Conservation (phyloP, 2,329 filamentous ascomycete genomes). For the Fonsecaea multimorphosa region DNA sequence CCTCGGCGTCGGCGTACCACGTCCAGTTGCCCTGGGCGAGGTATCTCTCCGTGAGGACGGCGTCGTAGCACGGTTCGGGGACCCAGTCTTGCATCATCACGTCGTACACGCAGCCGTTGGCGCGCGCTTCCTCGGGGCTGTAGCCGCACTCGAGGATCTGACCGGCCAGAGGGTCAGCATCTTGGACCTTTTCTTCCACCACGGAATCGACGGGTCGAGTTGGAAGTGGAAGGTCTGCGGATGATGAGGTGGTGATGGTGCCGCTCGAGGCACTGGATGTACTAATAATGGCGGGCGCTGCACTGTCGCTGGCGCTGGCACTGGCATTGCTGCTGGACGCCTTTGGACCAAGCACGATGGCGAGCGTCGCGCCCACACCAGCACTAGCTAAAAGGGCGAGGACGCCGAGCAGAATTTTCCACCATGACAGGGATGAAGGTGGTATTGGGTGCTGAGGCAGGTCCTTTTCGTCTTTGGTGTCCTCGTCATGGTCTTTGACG, state of each 20-base stretch:
- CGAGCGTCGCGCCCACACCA: conserved; percentile 21
- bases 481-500: conserved; percentile 20
- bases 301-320: not conserved
- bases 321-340: not conserved
- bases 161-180: conserved; percentile 2
- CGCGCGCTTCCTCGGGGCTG: conserved; percentile 29
- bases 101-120: conserved; percentile 36
- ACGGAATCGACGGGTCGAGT: conserved; percentile 18
- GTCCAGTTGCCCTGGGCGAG: conserved; percentile 35
- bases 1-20: conserved; percentile 33
- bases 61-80: conserved; percentile 35
- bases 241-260: not conserved
- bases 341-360: conserved; percentile 6
- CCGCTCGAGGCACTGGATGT: not conserved
- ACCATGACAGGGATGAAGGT: conserved; percentile 15
- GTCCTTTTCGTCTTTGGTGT: not conserved
- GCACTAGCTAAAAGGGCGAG: conserved; percentile 15
- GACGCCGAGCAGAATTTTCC: conserved; percentile 21
- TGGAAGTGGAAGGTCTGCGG: conserved; percentile 16
- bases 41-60: conserved; percentile 33
- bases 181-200: conserved; percentile 3
- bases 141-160: conserved; percentile 31
- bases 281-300: conserved; percentile 1
- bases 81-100: conserved; percentile 39
- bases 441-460: not conserved